Evolutionary conservation across 148 eudicot species (phyloP), one percentile per base, ranked within the genome.

Genomic region (Rhododendron ovatum): DNA sequence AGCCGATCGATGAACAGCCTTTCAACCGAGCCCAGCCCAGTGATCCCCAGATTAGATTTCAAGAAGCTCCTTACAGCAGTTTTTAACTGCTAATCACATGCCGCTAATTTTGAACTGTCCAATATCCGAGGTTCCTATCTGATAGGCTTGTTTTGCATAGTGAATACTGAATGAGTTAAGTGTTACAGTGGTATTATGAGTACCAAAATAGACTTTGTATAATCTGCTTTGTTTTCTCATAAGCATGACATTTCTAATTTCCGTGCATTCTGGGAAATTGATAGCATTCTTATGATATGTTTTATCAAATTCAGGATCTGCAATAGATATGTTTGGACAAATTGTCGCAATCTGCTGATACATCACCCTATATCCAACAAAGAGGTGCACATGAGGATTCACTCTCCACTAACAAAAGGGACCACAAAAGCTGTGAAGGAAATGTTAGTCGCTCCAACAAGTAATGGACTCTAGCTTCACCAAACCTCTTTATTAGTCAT

Each of bases 401-500:
- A 65, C 26, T 28, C 51, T 78, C 78, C 82, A 78, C 76, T 77
- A 59, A 28, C 17, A 12, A 43, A 28, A 26, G 53, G 84, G 83
- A 45, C 88, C 78, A 65, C 83, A 22, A 82, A 30, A 55, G 78
- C 30, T 76, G 18, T 53, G 20, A 78, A 51, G 22, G 26, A 48
- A 83, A 33, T 33, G 53, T 61, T 30, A 47, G 74, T 45, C 69
- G 43, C 26, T 48, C 82, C 55, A 83, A 48, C 59, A 83, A 78
- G 59, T 53, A 48, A 51, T 57, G 39, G 17, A 35, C 86, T 87
- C 83, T 59, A 59, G 61, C 78, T 26, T 77, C 74, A 69, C 43
- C 85, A 75, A 53, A 26, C 75, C 85, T 83, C 82, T 87, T 83
- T 87, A 87, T 76, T 59, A 55, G 22, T 78, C 65, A 65, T 50